Base-by-base conservation (phyloP, 2,329 filamentous ascomycete genomes). In the Fusarium sp. region DNA sequence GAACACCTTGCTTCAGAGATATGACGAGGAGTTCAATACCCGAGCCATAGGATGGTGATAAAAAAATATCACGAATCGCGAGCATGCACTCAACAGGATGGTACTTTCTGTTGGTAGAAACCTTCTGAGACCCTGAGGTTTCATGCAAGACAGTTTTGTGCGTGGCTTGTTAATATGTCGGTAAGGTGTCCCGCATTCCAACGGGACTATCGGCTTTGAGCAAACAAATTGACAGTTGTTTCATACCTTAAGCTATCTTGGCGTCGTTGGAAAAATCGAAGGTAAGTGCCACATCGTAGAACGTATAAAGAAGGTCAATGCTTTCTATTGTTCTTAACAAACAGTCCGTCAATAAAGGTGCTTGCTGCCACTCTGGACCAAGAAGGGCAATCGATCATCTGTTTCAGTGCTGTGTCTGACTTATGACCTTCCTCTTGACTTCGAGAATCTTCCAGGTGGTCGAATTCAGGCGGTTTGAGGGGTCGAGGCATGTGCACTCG, bases 131-230 rank as follows among this genome's bases (percentile, higher is more conserved):
- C 13, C 20, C 16, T 16, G 16, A 7, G 26, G 21, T 23, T 41
- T 41, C 16, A 42, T 60, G 42, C 39, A 39, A 44, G 44, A 65
- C 44, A 53, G 29, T 21, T 16, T 42, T 44, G 35, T 31, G 35
- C 12, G 38, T 38, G 29, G 16, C 24, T 37, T n/a, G n/a, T n/a
- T n/a, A n/a, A n/a, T n/a, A n/a, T n/a, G 21, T 59, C 21, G 31
- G 39, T 48, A 41, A n/a, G n/a, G n/a, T n/a, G n/a, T 60, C 41
- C 57, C 62, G 60, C 53, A 54, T 65, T 46, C 65, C 39, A 42
- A 21, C 16, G 9, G 9, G 37, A 56, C 28, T 20, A 26, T 58
- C 12, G n/a, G 21, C 23, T n/a, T 60, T 29, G 24, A 55, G 12
- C 35, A 41, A 50, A 16, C 23, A 28, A 59, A 29, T 43, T 47